Evolutionary conservation across 192 early-diverging fungal genomes (phyloP).

Genomic region (Phlyctochytrium arcticum): DNA sequence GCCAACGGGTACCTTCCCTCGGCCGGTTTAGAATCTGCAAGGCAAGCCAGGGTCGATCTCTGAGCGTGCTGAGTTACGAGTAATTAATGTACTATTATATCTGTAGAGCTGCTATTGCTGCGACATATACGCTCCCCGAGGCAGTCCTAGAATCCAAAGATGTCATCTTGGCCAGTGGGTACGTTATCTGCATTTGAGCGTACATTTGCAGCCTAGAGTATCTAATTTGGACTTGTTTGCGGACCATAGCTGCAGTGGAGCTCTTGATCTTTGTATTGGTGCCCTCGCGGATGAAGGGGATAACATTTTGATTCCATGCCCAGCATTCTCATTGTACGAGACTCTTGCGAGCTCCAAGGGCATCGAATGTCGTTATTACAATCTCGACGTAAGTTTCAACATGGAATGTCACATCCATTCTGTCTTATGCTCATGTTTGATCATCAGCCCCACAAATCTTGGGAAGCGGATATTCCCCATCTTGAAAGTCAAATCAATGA

Average conservation of each 20-base stretch:
- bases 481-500: conserved; percentile 77
- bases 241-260: conserved; percentile 31
- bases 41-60: no score
- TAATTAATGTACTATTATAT: no score
- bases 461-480: conserved; percentile 80
- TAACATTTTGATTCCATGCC: conserved; percentile 81
- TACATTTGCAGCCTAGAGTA: not conserved
- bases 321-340: conserved; percentile 85
- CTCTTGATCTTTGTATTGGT: conserved; percentile 37
- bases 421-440: not conserved
- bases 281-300: conserved; percentile 73
- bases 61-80: no score
- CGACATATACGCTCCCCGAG: conserved; percentile 59
- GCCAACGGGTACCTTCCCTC: conserved; percentile 83
- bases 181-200: not conserved
- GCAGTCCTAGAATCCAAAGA: conserved; percentile 71
- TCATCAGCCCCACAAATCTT: conserved; percentile 64
- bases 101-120: conserved; percentile 66
- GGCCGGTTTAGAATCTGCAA: conserved; percentile 50
- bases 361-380: conserved; percentile 76
- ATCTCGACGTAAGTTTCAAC: conserved; percentile 40
- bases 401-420: not conserved
- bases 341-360: conserved; percentile 53
- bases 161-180: conserved; percentile 75
- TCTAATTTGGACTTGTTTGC: not conserved